phyloP scores from a whole-genome alignment of 257 asterid species.

The Solanum phureja region DNA sequence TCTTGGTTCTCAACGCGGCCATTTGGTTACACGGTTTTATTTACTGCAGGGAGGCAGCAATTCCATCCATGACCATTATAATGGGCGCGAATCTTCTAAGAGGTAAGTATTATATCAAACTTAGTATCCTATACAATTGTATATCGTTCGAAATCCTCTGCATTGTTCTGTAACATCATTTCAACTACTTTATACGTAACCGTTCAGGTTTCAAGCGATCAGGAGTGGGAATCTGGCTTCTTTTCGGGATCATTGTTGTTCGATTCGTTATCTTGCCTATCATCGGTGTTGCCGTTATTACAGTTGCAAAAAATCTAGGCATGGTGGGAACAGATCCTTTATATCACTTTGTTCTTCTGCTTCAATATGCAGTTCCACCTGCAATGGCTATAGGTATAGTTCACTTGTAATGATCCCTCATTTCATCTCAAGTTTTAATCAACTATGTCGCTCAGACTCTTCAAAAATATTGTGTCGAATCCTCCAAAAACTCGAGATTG shows the following conservation, averaged over 20 bases:
- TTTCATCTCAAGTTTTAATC: not conserved
- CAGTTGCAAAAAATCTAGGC: not conserved
- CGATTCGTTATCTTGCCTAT: slow-evolving; percentile 8
- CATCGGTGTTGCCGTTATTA: not conserved
- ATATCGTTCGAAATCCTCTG: not conserved
- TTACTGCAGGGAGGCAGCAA: slow-evolving; percentile 18
- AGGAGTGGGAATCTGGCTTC: slow-evolving; percentile 9
- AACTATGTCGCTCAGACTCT: not conserved
- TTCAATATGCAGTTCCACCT: slow-evolving; percentile 14
- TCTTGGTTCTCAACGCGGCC: not conserved
- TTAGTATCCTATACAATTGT: not conserved
- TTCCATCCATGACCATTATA: slow-evolving; percentile 15
- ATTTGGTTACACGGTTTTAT: not conserved
- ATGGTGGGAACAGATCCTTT: slow-evolving; percentile 15
- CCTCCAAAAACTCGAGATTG: not conserved
- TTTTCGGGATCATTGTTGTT: slow-evolving; percentile 4
- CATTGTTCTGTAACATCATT: not conserved
- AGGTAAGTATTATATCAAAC: not conserved
- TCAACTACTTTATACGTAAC: not conserved
- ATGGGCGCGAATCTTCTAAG: slow-evolving; percentile 17
- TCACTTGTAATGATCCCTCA: no score
- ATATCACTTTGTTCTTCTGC: slow-evolving; percentile 18
- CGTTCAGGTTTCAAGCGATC: slow-evolving; percentile 17
- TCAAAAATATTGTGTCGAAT: not conserved
- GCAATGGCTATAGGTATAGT: slow-evolving; percentile 15